Evolutionary conservation across 768 basidiomycete genomes (phyloP), one percentile per base, ranked within the genome.

Genomic region (Harrya chromipes): DNA sequence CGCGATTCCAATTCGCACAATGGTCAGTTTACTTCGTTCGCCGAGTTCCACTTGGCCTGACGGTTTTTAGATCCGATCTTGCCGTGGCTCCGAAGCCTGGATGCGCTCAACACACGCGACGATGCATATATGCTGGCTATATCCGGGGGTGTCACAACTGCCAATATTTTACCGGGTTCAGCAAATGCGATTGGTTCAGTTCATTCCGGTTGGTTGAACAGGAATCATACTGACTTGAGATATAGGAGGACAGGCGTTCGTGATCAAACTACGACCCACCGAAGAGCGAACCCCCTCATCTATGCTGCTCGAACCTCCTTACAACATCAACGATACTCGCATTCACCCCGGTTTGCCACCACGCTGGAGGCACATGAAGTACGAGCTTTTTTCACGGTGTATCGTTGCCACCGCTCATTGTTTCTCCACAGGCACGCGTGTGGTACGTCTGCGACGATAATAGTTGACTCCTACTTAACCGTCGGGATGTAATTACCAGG

Each of bases 1-100:
- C 33, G 33, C 33, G 33, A 33, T 33, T 14, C 14, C 14, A 33
- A 33, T 33, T 33, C 33, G 13, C 33, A 33, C 33, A 16, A 33
- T 1, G 33, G 33, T 33, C 6, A 16, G 16, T 33, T 16, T 16
- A 5, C 33, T 33, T 33, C 5, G 1, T 16, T 33, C 14, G 13
- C 14, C 33, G 33, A 33, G 33, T 14, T 33, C 33, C 14, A 16
- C 14, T 33, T 33, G 16, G 8, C 16, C 14, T 33, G 33, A 33
- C 6, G 2, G 33, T 16, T 33, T 61, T 85, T 29, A 74, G 80
- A 45, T 74, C 78, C 87, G 1, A 75, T 87, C 47, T 60, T 82
- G 20, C 90, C 90, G 6, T 89, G 84, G 82, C 59, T 79, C 13
- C 65, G 75, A 4, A 70, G 70, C 12, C 56, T 76, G 11, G 77